phyloP scores from a whole-genome alignment of 2,329 filamentous ascomycete species.

The Aureobasidium namibiae region DNA sequence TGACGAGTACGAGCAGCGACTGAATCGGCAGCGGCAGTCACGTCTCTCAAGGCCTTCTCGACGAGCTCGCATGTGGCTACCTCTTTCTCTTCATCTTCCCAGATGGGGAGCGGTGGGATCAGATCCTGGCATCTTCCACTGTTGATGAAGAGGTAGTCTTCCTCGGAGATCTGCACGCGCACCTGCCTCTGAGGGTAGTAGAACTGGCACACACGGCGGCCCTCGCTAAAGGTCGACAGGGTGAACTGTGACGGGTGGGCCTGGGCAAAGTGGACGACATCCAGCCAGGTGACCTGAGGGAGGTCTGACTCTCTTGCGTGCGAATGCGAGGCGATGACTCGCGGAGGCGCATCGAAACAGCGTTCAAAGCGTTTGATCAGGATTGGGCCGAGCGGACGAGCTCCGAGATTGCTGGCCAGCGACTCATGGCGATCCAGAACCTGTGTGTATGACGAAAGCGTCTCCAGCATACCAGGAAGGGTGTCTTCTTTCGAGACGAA shows the following conservation, averaged over 20 bases:
- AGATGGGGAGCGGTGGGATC: conserved; percentile 70
- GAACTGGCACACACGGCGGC: conserved; percentile 69
- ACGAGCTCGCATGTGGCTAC: conserved; percentile 75
- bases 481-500: conserved; percentile 58
- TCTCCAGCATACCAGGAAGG: conserved; percentile 62
- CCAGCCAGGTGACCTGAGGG: conserved; percentile 65
- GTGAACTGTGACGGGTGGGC: conserved; percentile 71
- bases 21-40: conserved; percentile 71
- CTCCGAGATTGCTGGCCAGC: conserved; percentile 75
- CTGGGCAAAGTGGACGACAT: conserved; percentile 77
- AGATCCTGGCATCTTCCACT: conserved; percentile 76
- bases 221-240: conserved; percentile 59
- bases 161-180: conserved; percentile 76
- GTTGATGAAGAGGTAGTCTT: conserved; percentile 77
- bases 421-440: conserved; percentile 80
- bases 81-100: conserved; percentile 81
- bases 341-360: conserved; percentile 74
- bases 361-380: conserved; percentile 79
- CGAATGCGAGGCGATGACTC: conserved; percentile 54
- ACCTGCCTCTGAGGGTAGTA: conserved; percentile 61
- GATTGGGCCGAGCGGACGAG: conserved; percentile 72
- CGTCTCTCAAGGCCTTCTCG: conserved; percentile 65
- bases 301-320: conserved; percentile 29
- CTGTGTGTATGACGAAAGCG: conserved; percentile 75
- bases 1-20: conserved; percentile 65